Base-by-base conservation (phyloP, 2,329 filamentous ascomycete species). In the Epichloe scottii region DNA sequence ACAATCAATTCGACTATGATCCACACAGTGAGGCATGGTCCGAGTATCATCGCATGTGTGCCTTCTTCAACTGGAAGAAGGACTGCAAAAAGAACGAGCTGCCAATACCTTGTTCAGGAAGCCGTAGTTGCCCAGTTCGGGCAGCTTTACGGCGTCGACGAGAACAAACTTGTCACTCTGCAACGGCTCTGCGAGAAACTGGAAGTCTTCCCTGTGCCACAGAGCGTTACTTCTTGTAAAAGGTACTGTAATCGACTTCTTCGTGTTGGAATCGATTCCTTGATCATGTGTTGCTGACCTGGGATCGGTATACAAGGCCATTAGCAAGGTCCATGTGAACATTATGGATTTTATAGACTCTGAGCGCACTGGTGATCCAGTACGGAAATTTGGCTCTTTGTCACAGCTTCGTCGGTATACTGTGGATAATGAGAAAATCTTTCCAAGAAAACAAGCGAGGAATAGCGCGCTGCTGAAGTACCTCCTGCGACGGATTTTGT, bases 291-390 rank as follows among this genome's bases (percentile, higher is more conserved):
- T 11, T 23, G 30, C 10, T 39, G 21, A 19, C 12, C 30, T 30
- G 15, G 39, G 10, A 14, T 34, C 17, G 7, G 4, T 1, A 14
- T 1, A 14, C 7, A 12, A 48, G 46, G 50, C 39, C 4, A 30
- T 48, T 2, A 11, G 12, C 14, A 37, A 35, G 11, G 11, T 40
- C 21, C 40, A 51, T 5, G 50, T 51, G 19, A 51, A 51, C 19
- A 51, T 51, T 11, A 40, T 51, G 12, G 50, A 51, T 37, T 51
- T 51, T 48, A 14, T 51, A 3, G 50, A 51, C 19, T 48, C 38
- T 4, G 45, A 48, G 34, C 46, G 50, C n/a, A 51, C 50, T 12
- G 50, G 50, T 3, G 10, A 17, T 1, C 45, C 50, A 5, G 15
- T 51, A 0, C 40, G 4, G 23, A 34, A 15, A 12, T 51, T 51